A percentile compares a stretch with the other conserved stretches of the same genome.
Conservation (phyloP, 768 basidiomycete species). For the Russula olivacea region DNA sequence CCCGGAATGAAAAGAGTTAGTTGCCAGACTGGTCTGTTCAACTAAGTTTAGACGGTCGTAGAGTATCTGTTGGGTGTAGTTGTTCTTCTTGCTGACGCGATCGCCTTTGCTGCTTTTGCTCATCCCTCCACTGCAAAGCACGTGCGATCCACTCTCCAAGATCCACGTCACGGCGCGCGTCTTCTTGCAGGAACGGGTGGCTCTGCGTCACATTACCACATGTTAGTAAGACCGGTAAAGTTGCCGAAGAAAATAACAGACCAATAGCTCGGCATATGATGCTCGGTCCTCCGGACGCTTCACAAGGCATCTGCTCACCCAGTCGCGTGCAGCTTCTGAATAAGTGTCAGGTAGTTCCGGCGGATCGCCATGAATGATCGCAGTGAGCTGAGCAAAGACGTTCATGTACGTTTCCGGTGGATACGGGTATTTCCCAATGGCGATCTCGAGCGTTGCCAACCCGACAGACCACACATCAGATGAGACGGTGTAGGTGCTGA, state of each 20-base stretch:
- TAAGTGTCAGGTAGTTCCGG: constrained; percentile 76
- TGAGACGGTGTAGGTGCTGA: constrained; percentile 90
- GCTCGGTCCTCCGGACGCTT: constrained; percentile 78
- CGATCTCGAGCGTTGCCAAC: constrained; percentile 88
- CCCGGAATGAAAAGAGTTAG: background rate
- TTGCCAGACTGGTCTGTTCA: background rate
- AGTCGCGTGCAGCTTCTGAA: constrained; percentile 67
- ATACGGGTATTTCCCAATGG: constrained; percentile 87
- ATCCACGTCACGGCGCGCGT: constrained; percentile 59
- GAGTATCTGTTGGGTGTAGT: constrained; percentile 13
- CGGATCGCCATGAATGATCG: constrained; percentile 92
- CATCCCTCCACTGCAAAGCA: constrained; percentile 36
- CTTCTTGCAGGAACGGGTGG: constrained; percentile 72
- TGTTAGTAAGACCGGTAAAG: background rate
- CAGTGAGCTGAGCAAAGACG: constrained; percentile 94
- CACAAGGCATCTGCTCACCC: constrained; percentile 72
- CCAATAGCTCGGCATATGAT: constrained; percentile 77
- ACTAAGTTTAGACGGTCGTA: constrained; percentile 12
- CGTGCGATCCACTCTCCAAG: constrained; percentile 77
- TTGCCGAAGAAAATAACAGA: constrained; percentile 24
- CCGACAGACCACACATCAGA: constrained; percentile 98
- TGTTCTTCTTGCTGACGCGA: constrained; percentile 14
- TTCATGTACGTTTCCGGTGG: constrained; percentile 97
- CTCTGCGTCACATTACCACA: constrained; percentile 37
- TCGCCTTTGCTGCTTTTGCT: constrained; percentile 13